Evolutionary conservation across 208 protist genomes (phyloP), one percentile per base, ranked within the genome.

Genomic region (Herpetomonas tarakana): DNA sequence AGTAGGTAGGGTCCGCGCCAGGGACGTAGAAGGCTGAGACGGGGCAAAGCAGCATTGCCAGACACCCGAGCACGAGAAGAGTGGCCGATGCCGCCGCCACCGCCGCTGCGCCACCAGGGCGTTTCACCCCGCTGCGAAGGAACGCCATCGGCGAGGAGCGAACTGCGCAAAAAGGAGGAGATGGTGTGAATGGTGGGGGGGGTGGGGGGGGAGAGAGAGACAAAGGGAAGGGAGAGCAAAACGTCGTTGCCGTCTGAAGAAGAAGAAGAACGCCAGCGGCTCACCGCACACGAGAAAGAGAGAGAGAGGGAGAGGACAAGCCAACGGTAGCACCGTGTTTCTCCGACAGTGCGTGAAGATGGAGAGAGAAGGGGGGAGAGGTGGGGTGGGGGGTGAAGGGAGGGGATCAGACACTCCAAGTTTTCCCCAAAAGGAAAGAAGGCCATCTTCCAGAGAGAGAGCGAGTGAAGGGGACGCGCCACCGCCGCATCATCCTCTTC

Each of bases 1-100:
- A 88, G 38, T 83, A 78, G 22, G 21, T 72, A 0, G 86, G 81
- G 11, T 66, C 61, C 19, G 78, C 50, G 0, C 81, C 80, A 0
- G 86, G 86, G 26, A 92, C 75, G 52, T 90, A 92, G 52, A 83
- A 82, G 30, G 68, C 14, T 26, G 39, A 1, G 6, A 50, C 3
- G 3, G 50, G 9, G 29, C 68, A 11, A 11, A 73, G 25, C 16
- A 69, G 2, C 21, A 59, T 3, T 11, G 25, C 18, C 26, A 59
- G 41, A 31, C 35, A 41, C 35, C 35, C 9, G 9, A 41, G 35
- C 35, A 14, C 35, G 9, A 41, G 35, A 41, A 6, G 35, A 41
- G 35, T 41, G 35, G 35, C 9, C n/a, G n/a, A n/a, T n/a, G n/a
- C n/a, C n/a, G n/a, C n/a, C n/a, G n/a, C n/a, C n/a, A n/a, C n/a